Evolutionary conservation across 2,329 filamentous ascomycete species (phyloP).

Genomic region (Xylaria sp.): DNA sequence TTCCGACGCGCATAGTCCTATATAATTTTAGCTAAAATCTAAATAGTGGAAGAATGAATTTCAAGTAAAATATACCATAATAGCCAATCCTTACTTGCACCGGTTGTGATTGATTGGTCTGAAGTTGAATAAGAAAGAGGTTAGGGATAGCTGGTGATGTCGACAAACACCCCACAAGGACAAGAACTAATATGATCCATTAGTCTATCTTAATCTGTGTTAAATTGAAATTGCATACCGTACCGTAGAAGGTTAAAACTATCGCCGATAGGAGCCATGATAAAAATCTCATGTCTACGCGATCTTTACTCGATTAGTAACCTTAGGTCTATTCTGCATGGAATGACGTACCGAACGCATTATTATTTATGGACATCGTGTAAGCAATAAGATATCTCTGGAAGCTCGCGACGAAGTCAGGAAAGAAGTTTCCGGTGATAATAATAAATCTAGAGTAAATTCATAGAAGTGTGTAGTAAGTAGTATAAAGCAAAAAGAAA

Average conservation of each 20-base stretch:
- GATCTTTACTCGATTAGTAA: neutral
- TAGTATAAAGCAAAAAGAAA: neutral
- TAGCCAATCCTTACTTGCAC: neutral
- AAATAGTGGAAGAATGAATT: neutral
- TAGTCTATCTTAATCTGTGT: neutral
- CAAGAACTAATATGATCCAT: neutral
- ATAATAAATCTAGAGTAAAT: neutral
- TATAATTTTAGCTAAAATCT: neutral
- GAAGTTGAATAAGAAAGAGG: constrained; percentile 4
- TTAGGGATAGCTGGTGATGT: neutral
- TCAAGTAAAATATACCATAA: neutral
- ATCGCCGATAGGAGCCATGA: constrained; percentile 1
- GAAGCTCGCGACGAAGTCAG: neutral
- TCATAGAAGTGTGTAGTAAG: neutral
- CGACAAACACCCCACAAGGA: constrained; percentile 7
- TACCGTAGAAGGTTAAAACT: constrained; percentile 5
- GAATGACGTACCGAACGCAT: neutral
- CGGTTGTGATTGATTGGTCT: constrained; percentile 9
- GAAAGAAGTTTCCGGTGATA: neutral
- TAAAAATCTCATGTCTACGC: constrained; percentile 10
- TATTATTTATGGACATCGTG: neutral
- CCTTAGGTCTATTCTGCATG: neutral
- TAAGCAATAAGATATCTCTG: neutral
- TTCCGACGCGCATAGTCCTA: constrained; percentile 4
- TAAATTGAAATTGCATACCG: too few species aligned